phyloP scores from a whole-genome alignment of 2,329 filamentous ascomycete genomes.

The Endoconidiophora polonica region DNA sequence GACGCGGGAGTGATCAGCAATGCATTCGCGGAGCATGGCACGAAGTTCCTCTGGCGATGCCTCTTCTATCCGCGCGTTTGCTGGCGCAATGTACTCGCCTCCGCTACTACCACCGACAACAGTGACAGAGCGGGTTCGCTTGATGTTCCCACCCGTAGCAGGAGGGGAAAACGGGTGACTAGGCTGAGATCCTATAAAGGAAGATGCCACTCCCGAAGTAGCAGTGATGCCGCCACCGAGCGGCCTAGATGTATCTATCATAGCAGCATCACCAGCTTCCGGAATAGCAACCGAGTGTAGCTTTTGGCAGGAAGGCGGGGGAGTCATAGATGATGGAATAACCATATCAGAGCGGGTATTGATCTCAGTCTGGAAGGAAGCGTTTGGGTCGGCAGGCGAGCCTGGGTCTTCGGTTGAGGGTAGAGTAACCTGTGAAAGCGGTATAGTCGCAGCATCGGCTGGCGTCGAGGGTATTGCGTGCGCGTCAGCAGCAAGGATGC shows the following conservation, averaged over 20 bases:
- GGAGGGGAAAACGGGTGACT: constrained; percentile 37
- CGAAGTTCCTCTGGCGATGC: constrained; percentile 40
- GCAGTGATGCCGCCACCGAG: constrained; percentile 7
- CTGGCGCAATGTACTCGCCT: constrained; percentile 31
- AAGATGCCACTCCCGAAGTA: constrained; percentile 18
- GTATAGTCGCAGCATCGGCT: neutral
- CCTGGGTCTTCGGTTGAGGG: constrained; percentile 39
- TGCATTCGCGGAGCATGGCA: constrained; percentile 35
- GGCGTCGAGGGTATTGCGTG: constrained; percentile 3
- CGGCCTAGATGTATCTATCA: neutral
- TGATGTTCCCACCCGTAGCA: constrained; percentile 22
- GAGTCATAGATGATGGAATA: constrained; percentile 41
- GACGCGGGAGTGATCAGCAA: constrained; percentile 40
- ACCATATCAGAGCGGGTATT: constrained; percentile 29
- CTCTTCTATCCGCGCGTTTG: constrained; percentile 32
- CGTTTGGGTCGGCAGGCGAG: constrained; percentile 32
- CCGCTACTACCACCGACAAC: constrained; percentile 13
- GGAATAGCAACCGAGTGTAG: constrained; percentile 1
- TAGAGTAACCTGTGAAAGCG: constrained; percentile 34
- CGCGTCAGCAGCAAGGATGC: neutral
- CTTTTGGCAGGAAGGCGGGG: constrained; percentile 32
- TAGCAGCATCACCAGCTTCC: neutral
- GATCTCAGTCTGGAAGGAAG: constrained; percentile 33
- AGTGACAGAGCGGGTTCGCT: neutral
- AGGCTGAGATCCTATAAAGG: constrained; percentile 24